A percentile compares a stretch with the other conserved stretches of the same genome.
Evolutionary conservation across 495 filamentous ascomycete genomes (phyloP).

Genomic region (Parmelia sp.): DNA sequence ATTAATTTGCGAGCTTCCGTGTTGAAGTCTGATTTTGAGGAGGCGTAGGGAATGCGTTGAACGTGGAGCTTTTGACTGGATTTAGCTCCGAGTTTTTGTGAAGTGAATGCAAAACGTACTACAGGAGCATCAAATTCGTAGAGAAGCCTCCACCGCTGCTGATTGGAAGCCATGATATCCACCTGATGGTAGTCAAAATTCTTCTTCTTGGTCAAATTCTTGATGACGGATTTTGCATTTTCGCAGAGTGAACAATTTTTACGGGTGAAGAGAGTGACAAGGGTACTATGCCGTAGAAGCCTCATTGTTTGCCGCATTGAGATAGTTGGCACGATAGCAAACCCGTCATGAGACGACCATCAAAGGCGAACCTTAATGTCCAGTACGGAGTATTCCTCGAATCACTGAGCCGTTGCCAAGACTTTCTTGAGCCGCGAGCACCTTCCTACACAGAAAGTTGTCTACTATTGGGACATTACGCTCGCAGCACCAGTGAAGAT

Average conservation of each 20-base stretch:
- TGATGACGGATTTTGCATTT: conserved; percentile 65
- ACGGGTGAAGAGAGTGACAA: conserved; percentile 79
- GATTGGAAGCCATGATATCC: conserved; percentile 63
- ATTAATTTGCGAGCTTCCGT: conserved; percentile 67
- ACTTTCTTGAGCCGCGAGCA: neutral
- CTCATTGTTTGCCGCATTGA: conserved; percentile 16
- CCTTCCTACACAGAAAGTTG: neutral
- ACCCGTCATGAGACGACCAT: neutral
- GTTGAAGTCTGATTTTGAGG: conserved; percentile 39
- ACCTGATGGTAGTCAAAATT: conserved; percentile 73
- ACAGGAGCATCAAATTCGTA: conserved; percentile 93
- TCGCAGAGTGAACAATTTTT: conserved; percentile 72
- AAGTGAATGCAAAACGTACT: conserved; percentile 36
- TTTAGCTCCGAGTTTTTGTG: neutral
- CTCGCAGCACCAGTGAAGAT: no score
- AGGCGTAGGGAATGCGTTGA: conserved; percentile 39
- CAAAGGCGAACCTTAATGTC: no score
- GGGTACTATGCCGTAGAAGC: conserved; percentile 51
- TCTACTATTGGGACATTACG: neutral
- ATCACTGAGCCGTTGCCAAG: neutral
- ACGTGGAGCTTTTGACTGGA: conserved; percentile 54
- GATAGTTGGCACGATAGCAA: neutral
- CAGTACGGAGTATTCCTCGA: no score
- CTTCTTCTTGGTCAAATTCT: conserved; percentile 58
- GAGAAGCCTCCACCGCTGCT: conserved; percentile 64